Conservation (phyloP, 202 grass and related monocot genomes). For the Setaria viridis region DNA sequence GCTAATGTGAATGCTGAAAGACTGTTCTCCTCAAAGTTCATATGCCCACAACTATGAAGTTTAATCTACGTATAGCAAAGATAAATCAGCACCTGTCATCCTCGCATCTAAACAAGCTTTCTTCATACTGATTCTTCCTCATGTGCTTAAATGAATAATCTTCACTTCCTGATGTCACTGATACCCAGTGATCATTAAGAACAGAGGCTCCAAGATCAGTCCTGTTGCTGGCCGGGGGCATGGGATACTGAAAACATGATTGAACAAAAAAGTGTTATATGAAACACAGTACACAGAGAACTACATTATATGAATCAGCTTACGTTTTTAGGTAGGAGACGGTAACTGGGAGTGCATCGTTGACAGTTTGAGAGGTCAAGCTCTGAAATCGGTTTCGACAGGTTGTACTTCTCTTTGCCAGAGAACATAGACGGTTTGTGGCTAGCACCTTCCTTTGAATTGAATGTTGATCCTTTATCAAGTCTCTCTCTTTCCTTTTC, state of each 20-base stretch:
- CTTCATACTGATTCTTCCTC: conserved; percentile 97
- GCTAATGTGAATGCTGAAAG: conserved; percentile 7
- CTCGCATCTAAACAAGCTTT: conserved; percentile 97
- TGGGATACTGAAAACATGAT: conserved; percentile 67
- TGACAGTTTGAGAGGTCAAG: conserved; percentile 95
- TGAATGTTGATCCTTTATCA: conserved; percentile 51
- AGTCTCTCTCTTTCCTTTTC: conserved; percentile 63
- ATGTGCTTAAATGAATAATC: conserved; percentile 99
- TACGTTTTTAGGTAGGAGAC: conserved; percentile 95
- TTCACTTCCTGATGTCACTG: conserved; percentile 97
- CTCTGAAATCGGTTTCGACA: conserved; percentile 95
- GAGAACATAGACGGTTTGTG: conserved; percentile 66
- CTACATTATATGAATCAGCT: conserved; percentile 24
- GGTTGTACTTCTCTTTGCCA: conserved; percentile 87
- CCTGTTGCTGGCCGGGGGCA: conserved; percentile 78
- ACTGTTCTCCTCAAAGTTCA: conserved; percentile 18
- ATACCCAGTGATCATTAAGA: conserved; percentile 92
- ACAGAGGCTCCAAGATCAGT: conserved; percentile 83
- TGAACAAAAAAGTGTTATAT: conserved; percentile 34
- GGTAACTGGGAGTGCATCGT: conserved; percentile 90
- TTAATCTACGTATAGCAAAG: conserved; percentile 22
- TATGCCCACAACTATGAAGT: conserved; percentile 2
- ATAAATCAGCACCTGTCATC: conserved; percentile 77
- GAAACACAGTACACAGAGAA: conserved; percentile 31
- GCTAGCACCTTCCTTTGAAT: conserved; percentile 66